Conservation (phyloP, 2,329 filamentous ascomycete species). For the Madurella fahalii region DNA sequence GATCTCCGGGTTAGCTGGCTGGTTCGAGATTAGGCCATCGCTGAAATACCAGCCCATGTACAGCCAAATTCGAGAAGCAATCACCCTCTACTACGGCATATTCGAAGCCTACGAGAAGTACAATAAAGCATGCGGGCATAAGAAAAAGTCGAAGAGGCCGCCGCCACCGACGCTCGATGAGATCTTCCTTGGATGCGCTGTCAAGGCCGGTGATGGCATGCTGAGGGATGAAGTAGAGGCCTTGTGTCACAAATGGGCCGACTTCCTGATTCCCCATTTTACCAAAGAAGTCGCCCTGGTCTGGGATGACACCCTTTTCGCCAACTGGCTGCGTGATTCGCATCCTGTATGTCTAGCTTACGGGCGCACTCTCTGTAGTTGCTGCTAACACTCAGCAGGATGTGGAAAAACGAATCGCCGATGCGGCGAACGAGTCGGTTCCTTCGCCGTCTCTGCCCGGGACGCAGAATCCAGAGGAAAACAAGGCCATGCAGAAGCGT, state of each 20-base stretch:
- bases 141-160: constrained; percentile 33
- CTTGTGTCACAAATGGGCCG: constrained; percentile 45
- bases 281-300: constrained; percentile 37
- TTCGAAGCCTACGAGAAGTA: constrained; percentile 50
- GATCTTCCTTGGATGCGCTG: constrained; percentile 44
- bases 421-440: constrained; percentile 11
- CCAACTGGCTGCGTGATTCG: constrained; percentile 43
- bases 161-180: constrained; percentile 29
- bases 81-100: constrained; percentile 60
- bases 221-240: constrained; percentile 46
- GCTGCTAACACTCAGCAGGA: constrained; percentile 11
- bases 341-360: constrained; percentile 36
- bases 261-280: constrained; percentile 52
- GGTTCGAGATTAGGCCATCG: constrained; percentile 64
- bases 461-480: neutral
- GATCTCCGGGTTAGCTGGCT: constrained; percentile 61
- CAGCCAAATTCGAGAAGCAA: constrained; percentile 58
- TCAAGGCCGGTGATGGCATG: constrained; percentile 49
- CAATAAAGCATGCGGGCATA: constrained; percentile 28
- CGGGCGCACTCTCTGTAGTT: neutral
- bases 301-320: constrained; percentile 46
- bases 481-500: constrained; percentile 15
- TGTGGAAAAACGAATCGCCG: constrained; percentile 12
- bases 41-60: constrained; percentile 53
- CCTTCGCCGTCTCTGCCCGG: neutral